phyloP scores from a whole-genome alignment of 2,329 filamentous ascomycete genomes.

The Fusarium burgessii region DNA sequence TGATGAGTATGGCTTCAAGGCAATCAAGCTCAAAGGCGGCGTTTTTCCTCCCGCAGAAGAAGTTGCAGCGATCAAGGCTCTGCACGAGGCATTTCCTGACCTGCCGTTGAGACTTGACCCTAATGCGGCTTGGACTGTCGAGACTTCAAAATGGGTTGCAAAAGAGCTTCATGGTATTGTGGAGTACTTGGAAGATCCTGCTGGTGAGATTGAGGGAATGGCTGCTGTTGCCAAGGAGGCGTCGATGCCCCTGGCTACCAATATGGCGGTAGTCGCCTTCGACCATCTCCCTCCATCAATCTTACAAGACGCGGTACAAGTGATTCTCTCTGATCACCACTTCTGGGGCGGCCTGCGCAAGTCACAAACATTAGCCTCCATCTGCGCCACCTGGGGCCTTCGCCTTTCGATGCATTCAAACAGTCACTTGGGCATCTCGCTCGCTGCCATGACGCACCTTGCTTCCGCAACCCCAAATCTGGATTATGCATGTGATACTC shows the following conservation, averaged over 20 bases:
- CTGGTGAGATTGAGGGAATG: constrained; percentile 57
- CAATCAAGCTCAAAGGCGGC: constrained; percentile 58
- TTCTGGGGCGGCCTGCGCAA: constrained; percentile 59
- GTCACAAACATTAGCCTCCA: constrained; percentile 54
- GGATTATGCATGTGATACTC: constrained; percentile 58
- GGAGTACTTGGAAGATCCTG: constrained; percentile 57
- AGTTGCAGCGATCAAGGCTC: constrained; percentile 54
- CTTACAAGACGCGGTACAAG: constrained; percentile 55
- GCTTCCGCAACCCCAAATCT: constrained; percentile 56
- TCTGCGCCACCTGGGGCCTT: constrained; percentile 56
- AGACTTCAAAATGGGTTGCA: constrained; percentile 55
- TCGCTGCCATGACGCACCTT: constrained; percentile 58
- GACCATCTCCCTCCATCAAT: constrained; percentile 54
- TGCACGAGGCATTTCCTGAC: constrained; percentile 53
- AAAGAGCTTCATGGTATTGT: constrained; percentile 53
- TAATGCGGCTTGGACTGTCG: constrained; percentile 55
- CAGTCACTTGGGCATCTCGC: constrained; percentile 57
- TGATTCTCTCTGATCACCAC: constrained; percentile 57
- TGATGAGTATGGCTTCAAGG: constrained; percentile 57
- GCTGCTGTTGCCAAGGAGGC: constrained; percentile 56
- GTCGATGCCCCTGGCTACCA: constrained; percentile 57
- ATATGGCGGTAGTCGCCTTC: constrained; percentile 59
- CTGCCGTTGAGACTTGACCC: constrained; percentile 54
- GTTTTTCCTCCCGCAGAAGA: constrained; percentile 56
- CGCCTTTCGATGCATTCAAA: constrained; percentile 59